A percentile compares a stretch with the other conserved stretches of the same genome.
Evolutionary conservation across 1,284 basidiomycete species (phyloP).

Genomic region (Austroboletus niveus): DNA sequence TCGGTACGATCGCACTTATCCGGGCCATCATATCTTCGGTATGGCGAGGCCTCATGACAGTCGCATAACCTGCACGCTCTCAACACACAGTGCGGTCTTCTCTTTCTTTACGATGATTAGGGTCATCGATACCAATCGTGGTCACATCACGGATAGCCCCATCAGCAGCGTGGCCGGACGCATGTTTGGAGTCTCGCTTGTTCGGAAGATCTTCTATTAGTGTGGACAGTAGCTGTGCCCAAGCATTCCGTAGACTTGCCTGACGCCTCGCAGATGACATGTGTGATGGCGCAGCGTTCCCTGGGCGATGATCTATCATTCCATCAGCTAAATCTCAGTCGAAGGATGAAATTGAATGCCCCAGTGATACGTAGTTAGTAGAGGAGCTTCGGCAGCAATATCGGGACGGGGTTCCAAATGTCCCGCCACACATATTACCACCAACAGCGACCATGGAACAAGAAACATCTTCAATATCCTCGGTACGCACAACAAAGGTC

Average conservation of each 20-base stretch:
- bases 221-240: background rate
- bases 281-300: no score
- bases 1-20: background rate
- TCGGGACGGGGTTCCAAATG: background rate
- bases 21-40: background rate
- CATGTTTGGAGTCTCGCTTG: constrained; percentile 13
- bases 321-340: no score
- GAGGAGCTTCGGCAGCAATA: no score
- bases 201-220: constrained; percentile 1
- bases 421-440: constrained; percentile 4
- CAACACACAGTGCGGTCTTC: constrained; percentile 9
- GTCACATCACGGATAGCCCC: constrained; percentile 13
- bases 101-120: constrained; percentile 8
- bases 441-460: constrained; percentile 14
- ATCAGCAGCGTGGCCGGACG: constrained; percentile 21
- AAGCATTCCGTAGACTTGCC: no score
- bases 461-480: constrained; percentile 16
- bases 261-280: no score
- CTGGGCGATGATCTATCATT: no score
- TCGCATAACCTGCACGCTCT: constrained; percentile 10
- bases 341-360: no score
- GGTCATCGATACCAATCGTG: constrained; percentile 31
- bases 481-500: constrained; percentile 33
- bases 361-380: no score
- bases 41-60: constrained; percentile 7